A percentile compares a stretch with the other conserved stretches of the same genome.
phyloP scores from a whole-genome alignment of 768 basidiomycete species.

The Rhodotorula toruloides region DNA sequence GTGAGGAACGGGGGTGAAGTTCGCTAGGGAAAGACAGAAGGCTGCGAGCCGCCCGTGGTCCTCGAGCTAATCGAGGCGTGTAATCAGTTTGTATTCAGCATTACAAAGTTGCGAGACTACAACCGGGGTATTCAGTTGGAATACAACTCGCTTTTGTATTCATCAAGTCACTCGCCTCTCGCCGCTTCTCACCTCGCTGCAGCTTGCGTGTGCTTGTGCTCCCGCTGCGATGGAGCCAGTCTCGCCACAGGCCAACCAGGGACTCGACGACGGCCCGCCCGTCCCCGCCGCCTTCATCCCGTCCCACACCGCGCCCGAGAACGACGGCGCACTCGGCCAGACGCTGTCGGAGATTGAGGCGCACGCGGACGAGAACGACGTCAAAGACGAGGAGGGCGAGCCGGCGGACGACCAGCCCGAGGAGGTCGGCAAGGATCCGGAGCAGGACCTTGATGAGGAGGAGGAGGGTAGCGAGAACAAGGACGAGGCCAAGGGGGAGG shows the following conservation, averaged over 20 bases:
- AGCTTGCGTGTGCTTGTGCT: background rate
- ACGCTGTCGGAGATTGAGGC: conserved; percentile 21
- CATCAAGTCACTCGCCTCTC: background rate
- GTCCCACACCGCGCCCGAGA: conserved; percentile 12
- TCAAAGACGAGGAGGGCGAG: conserved; percentile 36
- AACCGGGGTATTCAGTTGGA: too few species aligned
- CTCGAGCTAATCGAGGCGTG: too few species aligned
- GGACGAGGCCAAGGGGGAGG: background rate
- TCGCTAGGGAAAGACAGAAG: too few species aligned
- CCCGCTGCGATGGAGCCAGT: conserved; percentile 13
- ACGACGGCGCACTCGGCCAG: background rate
- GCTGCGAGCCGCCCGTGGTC: too few species aligned
- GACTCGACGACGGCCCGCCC: conserved; percentile 14
- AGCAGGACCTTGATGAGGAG: conserved; percentile 28
- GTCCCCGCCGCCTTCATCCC: conserved; percentile 3
- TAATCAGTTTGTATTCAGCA: too few species aligned
- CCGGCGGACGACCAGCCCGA: conserved; percentile 32
- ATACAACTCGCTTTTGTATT: too few species aligned
- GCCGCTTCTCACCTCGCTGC: background rate
- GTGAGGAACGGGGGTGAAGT: too few species aligned
- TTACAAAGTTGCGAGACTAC: too few species aligned
- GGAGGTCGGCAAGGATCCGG: conserved; percentile 46
- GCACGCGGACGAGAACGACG: conserved; percentile 42
- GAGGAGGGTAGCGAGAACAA: background rate
- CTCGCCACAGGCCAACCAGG: conserved; percentile 21